Evolutionary conservation across 331 rosid genomes (phyloP).

Genomic region (Prunus yedoensis): DNA sequence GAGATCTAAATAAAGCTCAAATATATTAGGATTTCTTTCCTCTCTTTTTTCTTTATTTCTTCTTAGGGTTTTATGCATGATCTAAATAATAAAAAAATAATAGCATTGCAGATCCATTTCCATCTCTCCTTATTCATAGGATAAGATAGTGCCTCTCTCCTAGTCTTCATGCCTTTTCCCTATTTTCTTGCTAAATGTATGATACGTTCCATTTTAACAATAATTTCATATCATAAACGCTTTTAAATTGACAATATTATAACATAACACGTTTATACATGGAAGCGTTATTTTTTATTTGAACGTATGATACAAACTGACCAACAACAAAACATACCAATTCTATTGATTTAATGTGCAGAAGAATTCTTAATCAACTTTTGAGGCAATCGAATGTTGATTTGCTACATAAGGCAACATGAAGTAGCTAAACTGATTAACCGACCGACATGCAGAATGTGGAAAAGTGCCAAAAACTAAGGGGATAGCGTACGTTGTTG

Average conservation of each 20-base stretch:
- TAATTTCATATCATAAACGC: background rate
- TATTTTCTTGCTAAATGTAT: background rate
- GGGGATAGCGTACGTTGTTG: constrained; percentile 22
- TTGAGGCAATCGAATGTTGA: background rate
- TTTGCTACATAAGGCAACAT: background rate
- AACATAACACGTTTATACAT: background rate
- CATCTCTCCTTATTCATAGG: background rate
- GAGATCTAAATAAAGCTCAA: constrained; percentile 39
- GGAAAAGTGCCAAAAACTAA: constrained; percentile 5
- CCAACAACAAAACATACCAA: too few relatives aligned
- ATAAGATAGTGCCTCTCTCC: background rate
- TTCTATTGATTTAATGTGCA: too few relatives aligned
- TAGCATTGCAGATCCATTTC: background rate
- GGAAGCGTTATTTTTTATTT: background rate
- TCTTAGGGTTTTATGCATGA: background rate
- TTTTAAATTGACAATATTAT: background rate
- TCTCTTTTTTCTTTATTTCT: background rate
- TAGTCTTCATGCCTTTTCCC: background rate
- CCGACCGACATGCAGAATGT: constrained; percentile 24
- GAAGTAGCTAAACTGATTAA: background rate
- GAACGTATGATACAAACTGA: too few relatives aligned
- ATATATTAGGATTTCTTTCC: background rate
- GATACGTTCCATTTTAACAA: background rate
- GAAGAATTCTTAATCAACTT: background rate
- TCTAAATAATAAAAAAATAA: too few relatives aligned